Evolutionary conservation across 768 basidiomycete genomes (phyloP).

Genomic region (Xerocomus brunneocitrinus): DNA sequence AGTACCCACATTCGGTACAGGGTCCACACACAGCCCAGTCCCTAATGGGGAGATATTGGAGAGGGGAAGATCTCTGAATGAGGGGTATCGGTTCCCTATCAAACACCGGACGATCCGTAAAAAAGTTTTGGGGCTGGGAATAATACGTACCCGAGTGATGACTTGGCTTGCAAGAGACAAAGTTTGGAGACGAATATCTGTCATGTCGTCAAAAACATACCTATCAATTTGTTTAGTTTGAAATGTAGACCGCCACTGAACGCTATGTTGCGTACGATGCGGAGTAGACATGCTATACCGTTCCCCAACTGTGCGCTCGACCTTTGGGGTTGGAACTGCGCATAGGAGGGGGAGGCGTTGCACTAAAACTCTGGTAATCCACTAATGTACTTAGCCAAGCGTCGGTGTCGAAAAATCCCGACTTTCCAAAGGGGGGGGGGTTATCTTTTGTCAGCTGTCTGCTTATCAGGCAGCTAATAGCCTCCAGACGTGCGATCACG

Average conservation of each 20-base stretch:
- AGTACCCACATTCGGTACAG: not conserved
- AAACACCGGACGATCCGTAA: constrained; percentile 1
- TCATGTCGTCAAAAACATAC: constrained; percentile 6
- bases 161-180: not conserved
- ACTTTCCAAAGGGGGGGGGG: constrained; percentile 10
- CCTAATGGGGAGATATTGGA: not conserved
- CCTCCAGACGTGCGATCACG: constrained; percentile 8
- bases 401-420: constrained; percentile 1
- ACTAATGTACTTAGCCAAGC: no score
- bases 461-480: no score
- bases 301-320: no score
- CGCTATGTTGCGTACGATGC: not conserved
- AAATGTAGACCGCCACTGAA: constrained; percentile 4
- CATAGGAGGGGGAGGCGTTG: no score
- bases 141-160: not conserved
- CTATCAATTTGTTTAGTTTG: no score
- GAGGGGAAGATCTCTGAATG: not conserved
- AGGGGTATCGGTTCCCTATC: constrained; percentile 1
- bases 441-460: constrained; percentile 18
- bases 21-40: not conserved
- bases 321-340: no score
- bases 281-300: no score
- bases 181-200: not conserved
- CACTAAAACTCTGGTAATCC: no score
- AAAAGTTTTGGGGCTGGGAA: constrained; percentile 6